Evolutionary conservation across 352 stramenopile genomes (phyloP).

Genomic region (Pythium brassicae): DNA sequence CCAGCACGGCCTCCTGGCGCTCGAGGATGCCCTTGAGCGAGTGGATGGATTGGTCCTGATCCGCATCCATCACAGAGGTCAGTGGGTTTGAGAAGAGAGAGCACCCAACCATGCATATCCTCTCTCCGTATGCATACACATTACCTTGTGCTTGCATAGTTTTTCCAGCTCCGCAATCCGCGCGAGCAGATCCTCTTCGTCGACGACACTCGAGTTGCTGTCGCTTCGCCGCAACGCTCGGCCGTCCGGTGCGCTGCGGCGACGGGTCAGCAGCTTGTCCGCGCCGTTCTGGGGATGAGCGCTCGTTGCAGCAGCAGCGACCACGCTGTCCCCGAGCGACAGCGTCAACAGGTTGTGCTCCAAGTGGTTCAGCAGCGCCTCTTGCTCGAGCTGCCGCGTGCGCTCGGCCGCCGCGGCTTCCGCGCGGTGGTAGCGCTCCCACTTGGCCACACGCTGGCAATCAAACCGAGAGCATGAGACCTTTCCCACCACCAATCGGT

Average conservation of each 20-base stretch:
- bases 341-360: slow-evolving; percentile 32
- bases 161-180: slow-evolving; percentile 68
- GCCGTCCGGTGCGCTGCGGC: slow-evolving; percentile 12
- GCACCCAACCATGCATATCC: not conserved
- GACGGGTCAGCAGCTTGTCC: slow-evolving; percentile 6
- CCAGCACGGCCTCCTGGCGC: slow-evolving; percentile 56
- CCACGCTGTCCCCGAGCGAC: slow-evolving; percentile 24
- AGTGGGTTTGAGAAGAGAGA: too few species aligned
- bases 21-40: slow-evolving; percentile 65
- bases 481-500: too few species aligned
- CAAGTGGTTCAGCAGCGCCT: slow-evolving; percentile 49
- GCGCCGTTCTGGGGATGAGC: not conserved
- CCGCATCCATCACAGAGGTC: too few species aligned
- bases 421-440: slow-evolving; percentile 50
- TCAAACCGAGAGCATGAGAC: not conserved
- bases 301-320: not conserved
- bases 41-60: slow-evolving; percentile 61
- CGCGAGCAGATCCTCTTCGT: slow-evolving; percentile 19
- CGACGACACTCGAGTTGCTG: not conserved
- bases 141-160: slow-evolving; percentile 70
- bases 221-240: slow-evolving; percentile 6
- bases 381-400: slow-evolving; percentile 37
- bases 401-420: slow-evolving; percentile 31
- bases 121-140: not conserved
- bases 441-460: slow-evolving; percentile 44